phyloP scores from a whole-genome alignment of 495 filamentous ascomycete genomes.

The Penicillium malachiteum region DNA sequence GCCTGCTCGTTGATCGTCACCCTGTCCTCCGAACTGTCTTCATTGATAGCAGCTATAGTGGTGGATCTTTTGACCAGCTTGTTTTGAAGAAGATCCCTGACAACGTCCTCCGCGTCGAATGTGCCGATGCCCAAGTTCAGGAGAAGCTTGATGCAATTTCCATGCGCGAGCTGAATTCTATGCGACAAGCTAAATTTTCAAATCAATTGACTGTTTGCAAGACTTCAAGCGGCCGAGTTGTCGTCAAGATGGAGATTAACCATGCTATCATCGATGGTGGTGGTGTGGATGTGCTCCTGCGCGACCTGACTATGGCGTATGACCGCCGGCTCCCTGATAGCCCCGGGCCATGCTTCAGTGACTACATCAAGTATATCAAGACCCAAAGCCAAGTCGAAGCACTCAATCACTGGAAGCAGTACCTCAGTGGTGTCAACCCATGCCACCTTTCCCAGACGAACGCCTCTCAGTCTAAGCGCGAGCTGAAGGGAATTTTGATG shows the following conservation, averaged over 20 bases:
- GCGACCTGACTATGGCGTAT: constrained; percentile 47
- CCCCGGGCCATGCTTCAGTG: constrained; percentile 52
- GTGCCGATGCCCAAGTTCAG: constrained; percentile 34
- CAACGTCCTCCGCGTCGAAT: constrained; percentile 39
- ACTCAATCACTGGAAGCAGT: constrained; percentile 48
- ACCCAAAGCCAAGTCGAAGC: constrained; percentile 35
- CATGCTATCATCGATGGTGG: constrained; percentile 53
- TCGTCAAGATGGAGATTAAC: constrained; percentile 57
- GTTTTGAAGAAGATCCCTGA: constrained; percentile 44
- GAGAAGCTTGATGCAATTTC: constrained; percentile 37
- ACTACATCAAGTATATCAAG: constrained; percentile 54
- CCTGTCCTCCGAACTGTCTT: constrained; percentile 56
- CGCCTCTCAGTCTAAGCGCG: constrained; percentile 13
- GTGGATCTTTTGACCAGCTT: constrained; percentile 54
- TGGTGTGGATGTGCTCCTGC: constrained; percentile 39
- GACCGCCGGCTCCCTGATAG: constrained; percentile 35
- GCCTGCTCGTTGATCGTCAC: constrained; percentile 52
- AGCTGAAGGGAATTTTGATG: constrained; percentile 33
- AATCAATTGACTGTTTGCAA: constrained; percentile 52
- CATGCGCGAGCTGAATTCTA: constrained; percentile 33
- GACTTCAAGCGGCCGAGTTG: constrained; percentile 36
- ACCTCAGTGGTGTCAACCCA: constrained; percentile 26
- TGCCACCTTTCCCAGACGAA: constrained; percentile 21
- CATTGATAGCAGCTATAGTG: constrained; percentile 50
- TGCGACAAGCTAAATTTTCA: constrained; percentile 35